A percentile compares a stretch with the other conserved stretches of the same genome.
Conservation (phyloP, 495 filamentous ascomycete genomes). For the Evernia prunastri region DNA sequence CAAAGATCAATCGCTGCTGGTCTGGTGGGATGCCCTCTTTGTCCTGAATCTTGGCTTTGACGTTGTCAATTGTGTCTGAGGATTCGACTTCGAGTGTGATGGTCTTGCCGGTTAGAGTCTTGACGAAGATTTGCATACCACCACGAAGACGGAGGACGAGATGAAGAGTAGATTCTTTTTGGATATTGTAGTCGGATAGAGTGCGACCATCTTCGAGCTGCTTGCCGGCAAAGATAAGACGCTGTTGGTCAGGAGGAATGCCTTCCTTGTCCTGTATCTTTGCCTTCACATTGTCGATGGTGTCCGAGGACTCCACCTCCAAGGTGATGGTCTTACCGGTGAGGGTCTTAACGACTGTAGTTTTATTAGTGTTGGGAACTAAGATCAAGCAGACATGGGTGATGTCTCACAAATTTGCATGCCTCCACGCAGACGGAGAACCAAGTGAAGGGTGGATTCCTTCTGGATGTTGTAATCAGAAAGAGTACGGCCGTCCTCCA, state of each 20-base stretch:
- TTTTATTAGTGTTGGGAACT: conserved; percentile 23
- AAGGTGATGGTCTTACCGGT: conserved; percentile 98
- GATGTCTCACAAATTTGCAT: conserved; percentile 89
- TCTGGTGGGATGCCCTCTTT: conserved; percentile 95
- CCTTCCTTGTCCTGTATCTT: conserved; percentile 78
- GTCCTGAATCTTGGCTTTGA: conserved; percentile 96
- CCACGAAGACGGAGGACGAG: conserved; percentile 64
- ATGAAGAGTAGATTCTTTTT: conserved; percentile 66
- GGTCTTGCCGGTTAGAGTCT: conserved; percentile 66
- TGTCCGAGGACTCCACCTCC: conserved; percentile 92
- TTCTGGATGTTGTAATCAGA: conserved; percentile 99
- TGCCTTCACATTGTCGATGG: conserved; percentile 90
- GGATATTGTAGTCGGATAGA: conserved; percentile 67
- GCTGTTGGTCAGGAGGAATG: conserved; percentile 72
- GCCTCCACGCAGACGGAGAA: conserved; percentile 95
- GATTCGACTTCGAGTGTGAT: conserved; percentile 67
- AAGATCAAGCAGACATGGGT: conserved; percentile 1
- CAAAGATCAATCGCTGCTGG: conserved; percentile 92
- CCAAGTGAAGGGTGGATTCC: conserved; percentile 90
- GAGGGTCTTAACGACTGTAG: conserved; percentile 72
- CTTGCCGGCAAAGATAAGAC: conserved; percentile 66
- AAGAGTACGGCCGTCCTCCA: conserved; percentile 93
- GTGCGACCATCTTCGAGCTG: conserved; percentile 67
- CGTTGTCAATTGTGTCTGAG: conserved; percentile 95
- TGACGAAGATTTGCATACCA: conserved; percentile 72